These are phyloP conservation scores for Phialophora tarda DNA, from an alignment of 2,329 filamentous ascomycete species.

Conservation along the genomic window DNA sequence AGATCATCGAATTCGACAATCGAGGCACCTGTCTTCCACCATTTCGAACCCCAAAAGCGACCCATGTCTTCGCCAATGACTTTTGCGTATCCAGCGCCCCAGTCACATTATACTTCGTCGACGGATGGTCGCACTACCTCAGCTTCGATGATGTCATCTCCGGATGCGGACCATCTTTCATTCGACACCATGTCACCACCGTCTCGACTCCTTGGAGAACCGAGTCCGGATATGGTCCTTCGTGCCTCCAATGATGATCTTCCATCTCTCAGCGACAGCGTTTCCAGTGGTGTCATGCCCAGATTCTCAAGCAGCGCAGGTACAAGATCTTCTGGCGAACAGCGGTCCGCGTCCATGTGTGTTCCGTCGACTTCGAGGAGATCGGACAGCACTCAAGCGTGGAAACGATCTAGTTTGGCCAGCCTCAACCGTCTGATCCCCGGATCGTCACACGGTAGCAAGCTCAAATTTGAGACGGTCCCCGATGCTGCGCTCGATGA, in stretches of 20 bases:
- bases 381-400: slow-evolving; percentile 42
- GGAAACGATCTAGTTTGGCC: slow-evolving; percentile 56
- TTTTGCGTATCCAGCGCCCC: slow-evolving; percentile 48
- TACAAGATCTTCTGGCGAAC: slow-evolving; percentile 48
- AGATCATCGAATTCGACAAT: slow-evolving; percentile 41
- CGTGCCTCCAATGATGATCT: slow-evolving; percentile 56
- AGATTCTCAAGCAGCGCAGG: slow-evolving; percentile 53
- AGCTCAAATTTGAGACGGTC: slow-evolving; percentile 39
- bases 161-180: slow-evolving; percentile 49
- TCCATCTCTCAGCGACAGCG: slow-evolving; percentile 56
- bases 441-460: slow-evolving; percentile 49
- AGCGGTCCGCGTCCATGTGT: slow-evolving; percentile 54
- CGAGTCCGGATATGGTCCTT: slow-evolving; percentile 44
- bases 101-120: slow-evolving; percentile 47
- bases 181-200: slow-evolving; percentile 51
- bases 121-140: slow-evolving; percentile 46
- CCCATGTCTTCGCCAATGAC: slow-evolving; percentile 52
- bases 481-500: slow-evolving; percentile 50
- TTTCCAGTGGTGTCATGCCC: slow-evolving; percentile 53
- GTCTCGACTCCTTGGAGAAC: slow-evolving; percentile 45
- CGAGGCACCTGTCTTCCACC: slow-evolving; percentile 33
- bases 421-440: slow-evolving; percentile 56
- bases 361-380: slow-evolving; percentile 49
- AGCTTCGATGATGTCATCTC: slow-evolving; percentile 54
- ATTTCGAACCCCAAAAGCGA: slow-evolving; percentile 45